Conservation (phyloP, 257 asterid genomes). For the Penstemon eatonii region DNA sequence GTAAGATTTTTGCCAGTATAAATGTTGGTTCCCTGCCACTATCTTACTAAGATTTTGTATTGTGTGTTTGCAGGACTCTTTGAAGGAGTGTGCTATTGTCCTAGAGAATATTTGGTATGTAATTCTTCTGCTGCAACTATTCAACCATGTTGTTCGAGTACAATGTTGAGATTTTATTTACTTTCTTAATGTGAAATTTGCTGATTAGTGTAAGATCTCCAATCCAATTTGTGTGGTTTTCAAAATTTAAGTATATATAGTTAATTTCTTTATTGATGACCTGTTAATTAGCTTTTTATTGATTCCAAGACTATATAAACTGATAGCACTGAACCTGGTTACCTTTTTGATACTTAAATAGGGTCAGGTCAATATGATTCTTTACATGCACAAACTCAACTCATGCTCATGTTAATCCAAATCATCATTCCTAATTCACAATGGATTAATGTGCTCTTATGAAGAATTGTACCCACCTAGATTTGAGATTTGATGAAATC, state of each 20-base stretch:
- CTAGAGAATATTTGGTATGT: conserved; percentile 67
- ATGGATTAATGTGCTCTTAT: not conserved
- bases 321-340: conserved; percentile 8
- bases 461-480: conserved; percentile 11
- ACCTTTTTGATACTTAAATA: not conserved
- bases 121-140: conserved; percentile 9
- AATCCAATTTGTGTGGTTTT: conserved; percentile 18
- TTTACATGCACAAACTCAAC: not conserved
- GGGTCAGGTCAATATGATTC: not conserved
- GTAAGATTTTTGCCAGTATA: not conserved
- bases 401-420: too few species aligned
- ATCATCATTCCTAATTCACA: not conserved
- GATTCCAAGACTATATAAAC: not conserved
- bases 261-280: not conserved
- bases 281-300: conserved; percentile 7
- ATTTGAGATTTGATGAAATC: conserved; percentile 1
- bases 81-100: conserved; percentile 69
- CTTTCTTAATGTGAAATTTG: conserved; percentile 12
- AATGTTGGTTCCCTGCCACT: not conserved
- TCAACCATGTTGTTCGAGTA: not conserved
- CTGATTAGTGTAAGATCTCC: conserved; percentile 8
- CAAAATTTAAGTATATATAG: not conserved
- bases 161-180: not conserved
- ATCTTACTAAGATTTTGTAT: conserved; percentile 5
- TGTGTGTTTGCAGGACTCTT: conserved; percentile 74